Percentiles rank a stretch among this genome's conserved stretches.
phyloP scores from a whole-genome alignment of 495 filamentous ascomycete species.

The Talaromyces thailandensis region DNA sequence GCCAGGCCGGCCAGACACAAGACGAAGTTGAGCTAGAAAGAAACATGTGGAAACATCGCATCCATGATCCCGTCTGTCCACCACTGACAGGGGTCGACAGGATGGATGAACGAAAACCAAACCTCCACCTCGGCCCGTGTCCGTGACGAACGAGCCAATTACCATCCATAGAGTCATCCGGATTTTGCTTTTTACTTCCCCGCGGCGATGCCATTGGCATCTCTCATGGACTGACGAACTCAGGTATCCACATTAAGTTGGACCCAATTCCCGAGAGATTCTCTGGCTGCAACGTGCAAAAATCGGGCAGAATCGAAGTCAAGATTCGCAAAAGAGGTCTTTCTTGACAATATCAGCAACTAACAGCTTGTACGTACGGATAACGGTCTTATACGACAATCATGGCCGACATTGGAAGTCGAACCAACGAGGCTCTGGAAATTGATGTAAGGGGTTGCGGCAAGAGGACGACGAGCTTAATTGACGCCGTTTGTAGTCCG shows the following conservation, averaged over 20 bases:
- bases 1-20: neutral
- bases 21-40: neutral
- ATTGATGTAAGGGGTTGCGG: neutral
- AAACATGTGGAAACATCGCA: neutral
- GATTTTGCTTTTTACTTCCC: neutral
- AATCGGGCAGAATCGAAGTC: neutral
- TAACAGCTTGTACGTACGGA: neutral
- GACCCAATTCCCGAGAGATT: neutral
- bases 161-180: neutral
- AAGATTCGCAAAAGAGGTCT: neutral
- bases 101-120: neutral
- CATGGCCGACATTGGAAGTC: neutral
- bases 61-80: neutral
- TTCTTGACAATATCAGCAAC: neutral
- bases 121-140: neutral
- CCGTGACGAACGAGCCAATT: neutral
- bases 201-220: neutral
- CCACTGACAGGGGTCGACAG: neutral
- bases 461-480: neutral
- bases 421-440: neutral
- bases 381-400: neutral
- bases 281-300: neutral
- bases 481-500: neutral
- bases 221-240: neutral
- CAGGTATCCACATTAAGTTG: neutral